Conservation (phyloP, 768 basidiomycete genomes). For the Tylopilus sp. region DNA sequence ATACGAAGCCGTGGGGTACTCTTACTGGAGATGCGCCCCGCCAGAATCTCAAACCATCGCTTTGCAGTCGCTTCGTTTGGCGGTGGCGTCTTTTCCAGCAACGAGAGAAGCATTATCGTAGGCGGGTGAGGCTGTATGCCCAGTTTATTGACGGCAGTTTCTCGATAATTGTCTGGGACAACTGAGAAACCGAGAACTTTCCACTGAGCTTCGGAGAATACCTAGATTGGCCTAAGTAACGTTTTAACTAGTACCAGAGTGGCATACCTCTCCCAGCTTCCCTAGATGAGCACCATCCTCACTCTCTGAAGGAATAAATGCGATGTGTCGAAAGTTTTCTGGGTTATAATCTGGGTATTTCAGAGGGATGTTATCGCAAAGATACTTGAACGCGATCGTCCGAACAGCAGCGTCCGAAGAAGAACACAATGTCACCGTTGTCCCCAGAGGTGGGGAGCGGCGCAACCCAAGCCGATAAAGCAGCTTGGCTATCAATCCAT, state of each 20-base stretch:
- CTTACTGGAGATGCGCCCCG: constrained; percentile 59
- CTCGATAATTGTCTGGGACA: constrained; percentile 49
- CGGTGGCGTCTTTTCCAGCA: constrained; percentile 62
- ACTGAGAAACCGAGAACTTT: constrained; percentile 73
- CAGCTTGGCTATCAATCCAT: constrained; percentile 60
- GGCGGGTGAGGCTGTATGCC: constrained; percentile 71
- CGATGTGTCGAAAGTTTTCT: constrained; percentile 49
- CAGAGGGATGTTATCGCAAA: constrained; percentile 66
- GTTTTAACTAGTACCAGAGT: not conserved
- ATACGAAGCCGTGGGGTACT: constrained; percentile 5
- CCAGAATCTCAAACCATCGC: constrained; percentile 66
- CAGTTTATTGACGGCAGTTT: constrained; percentile 58
- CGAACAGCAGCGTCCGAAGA: constrained; percentile 48
- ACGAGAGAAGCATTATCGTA: constrained; percentile 50
- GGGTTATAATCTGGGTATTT: constrained; percentile 61
- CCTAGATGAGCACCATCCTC: constrained; percentile 24
- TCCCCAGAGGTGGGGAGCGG: constrained; percentile 63
- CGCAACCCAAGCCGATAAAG: constrained; percentile 68
- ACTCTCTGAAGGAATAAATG: constrained; percentile 77
- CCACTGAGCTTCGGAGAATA: constrained; percentile 68
- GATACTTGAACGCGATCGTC: constrained; percentile 71
- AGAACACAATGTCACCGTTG: constrained; percentile 67
- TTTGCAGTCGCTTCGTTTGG: constrained; percentile 49
- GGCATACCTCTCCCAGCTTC: constrained; percentile 21
- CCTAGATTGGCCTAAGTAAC: constrained; percentile 39